Conservation (phyloP, 2,329 filamentous ascomycete species). For the Monilinia polystroma region DNA sequence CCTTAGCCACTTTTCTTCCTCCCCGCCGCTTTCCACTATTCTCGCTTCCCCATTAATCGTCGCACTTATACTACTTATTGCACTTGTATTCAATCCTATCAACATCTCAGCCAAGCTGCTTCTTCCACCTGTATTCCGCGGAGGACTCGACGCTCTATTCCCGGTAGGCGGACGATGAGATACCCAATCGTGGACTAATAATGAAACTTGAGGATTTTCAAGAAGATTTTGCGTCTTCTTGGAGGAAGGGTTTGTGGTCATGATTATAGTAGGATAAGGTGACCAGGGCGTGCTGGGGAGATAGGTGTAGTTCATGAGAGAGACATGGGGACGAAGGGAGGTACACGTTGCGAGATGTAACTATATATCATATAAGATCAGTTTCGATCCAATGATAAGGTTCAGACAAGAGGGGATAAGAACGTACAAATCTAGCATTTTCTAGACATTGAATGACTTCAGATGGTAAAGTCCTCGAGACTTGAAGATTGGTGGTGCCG, state of each 20-base stretch:
- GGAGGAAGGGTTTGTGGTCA: slow-evolving; percentile 81
- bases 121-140: slow-evolving; percentile 60
- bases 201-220: slow-evolving; percentile 80
- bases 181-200: slow-evolving; percentile 98
- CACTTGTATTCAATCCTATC: slow-evolving; percentile 86
- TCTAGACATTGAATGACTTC: slow-evolving; percentile 90
- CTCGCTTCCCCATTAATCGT: slow-evolving; percentile 89
- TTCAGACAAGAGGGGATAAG: slow-evolving; percentile 3
- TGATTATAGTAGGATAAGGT: slow-evolving; percentile 79
- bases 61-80: slow-evolving; percentile 82
- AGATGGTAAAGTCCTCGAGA: slow-evolving; percentile 68
- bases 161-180: slow-evolving; percentile 86
- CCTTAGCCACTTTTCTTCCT: slow-evolving; percentile 82
- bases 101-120: slow-evolving; percentile 80
- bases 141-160: slow-evolving; percentile 53
- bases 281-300: slow-evolving; percentile 74
- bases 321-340: slow-evolving; percentile 82
- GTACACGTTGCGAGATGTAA: slow-evolving; percentile 93
- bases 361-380: slow-evolving; percentile 46
- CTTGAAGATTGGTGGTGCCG: slow-evolving; percentile 63
- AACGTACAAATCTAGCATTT: slow-evolving; percentile 86
- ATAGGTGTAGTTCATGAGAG: slow-evolving; percentile 99
- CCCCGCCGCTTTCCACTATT: slow-evolving; percentile 68
- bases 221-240: slow-evolving; percentile 80
- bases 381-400: not conserved